These are phyloP conservation scores for Neonectria hederae DNA, from an alignment of 2,329 filamentous ascomycete genomes.

Conservation along the genomic window DNA sequence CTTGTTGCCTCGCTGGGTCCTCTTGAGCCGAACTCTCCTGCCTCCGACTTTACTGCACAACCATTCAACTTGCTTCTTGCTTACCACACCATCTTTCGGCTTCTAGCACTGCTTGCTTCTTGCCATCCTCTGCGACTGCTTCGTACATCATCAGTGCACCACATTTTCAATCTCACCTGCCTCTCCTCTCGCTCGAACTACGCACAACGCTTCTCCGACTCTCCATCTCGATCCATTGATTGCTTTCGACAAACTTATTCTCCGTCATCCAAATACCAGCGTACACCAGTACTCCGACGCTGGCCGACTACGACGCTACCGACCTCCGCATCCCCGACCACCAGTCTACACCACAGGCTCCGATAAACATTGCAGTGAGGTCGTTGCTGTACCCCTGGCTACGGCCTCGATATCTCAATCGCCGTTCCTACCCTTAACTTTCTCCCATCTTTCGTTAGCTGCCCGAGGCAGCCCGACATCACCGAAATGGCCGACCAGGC, in stretches of 20 bases:
- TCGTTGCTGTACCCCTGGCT: constrained; percentile 15
- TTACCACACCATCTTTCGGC: constrained; percentile 7
- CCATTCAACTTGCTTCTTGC: not conserved
- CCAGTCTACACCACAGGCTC: not conserved
- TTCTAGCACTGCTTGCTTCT: constrained; percentile 5
- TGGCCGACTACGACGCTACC: not conserved
- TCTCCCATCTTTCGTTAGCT: constrained; percentile 10
- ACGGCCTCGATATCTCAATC: constrained; percentile 16
- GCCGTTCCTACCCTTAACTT: not conserved
- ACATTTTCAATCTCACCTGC: constrained; percentile 6
- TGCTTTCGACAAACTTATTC: not conserved
- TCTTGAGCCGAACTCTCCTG: constrained; percentile 1
- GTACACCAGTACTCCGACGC: not conserved
- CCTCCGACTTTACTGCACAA: not conserved
- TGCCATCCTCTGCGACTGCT: constrained; percentile 26
- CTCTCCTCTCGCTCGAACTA: constrained; percentile 25
- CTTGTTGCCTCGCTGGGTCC: constrained; percentile 17
- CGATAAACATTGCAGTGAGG: constrained; percentile 4
- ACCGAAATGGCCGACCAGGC: constrained; percentile 39
- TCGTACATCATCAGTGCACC: constrained; percentile 19
- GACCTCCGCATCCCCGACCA: constrained; percentile 3
- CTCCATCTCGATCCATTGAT: constrained; percentile 2
- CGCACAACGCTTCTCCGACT: not conserved
- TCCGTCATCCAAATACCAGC: not conserved
- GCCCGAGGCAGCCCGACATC: constrained; percentile 24